These are phyloP conservation scores for Iris pallida DNA, from an alignment of 116 monocot species.

Conservation along the genomic window DNA sequence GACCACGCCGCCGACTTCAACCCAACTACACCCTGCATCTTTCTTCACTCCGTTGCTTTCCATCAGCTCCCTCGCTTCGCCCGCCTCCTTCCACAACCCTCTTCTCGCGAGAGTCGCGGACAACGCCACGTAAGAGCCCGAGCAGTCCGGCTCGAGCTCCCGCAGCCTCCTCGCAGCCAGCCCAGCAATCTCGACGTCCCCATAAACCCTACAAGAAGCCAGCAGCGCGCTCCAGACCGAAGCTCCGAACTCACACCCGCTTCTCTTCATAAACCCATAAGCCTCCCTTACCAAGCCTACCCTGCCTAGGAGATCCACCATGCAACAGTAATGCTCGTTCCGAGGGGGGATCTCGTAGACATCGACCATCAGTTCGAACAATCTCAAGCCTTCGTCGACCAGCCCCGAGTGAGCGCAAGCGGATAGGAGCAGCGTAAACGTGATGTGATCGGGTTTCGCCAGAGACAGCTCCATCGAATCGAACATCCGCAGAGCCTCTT, in stretches of 20 bases:
- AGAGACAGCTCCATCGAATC: constrained; percentile 6
- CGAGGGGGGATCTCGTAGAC: constrained; percentile 19
- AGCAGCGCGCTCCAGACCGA: constrained; percentile 50
- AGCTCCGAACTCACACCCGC: background rate
- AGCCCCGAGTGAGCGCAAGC: constrained; percentile 66
- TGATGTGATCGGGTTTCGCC: constrained; percentile 37
- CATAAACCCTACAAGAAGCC: constrained; percentile 34
- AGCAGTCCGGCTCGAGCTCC: constrained; percentile 41
- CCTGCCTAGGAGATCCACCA: constrained; percentile 58
- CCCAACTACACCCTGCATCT: constrained; percentile 53
- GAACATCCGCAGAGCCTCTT: constrained; percentile 22
- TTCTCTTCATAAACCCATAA: constrained; percentile 31
- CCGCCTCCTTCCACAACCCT: constrained; percentile 29
- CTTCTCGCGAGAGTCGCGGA: constrained; percentile 21
- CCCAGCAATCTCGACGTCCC: constrained; percentile 33
- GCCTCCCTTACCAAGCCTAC: constrained; percentile 39
- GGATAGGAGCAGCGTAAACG: constrained; percentile 54
- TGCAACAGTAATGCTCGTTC: constrained; percentile 55
- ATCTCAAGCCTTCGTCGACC: constrained; percentile 31
- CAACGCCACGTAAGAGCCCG: constrained; percentile 43
- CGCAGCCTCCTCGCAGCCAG: constrained; percentile 35
- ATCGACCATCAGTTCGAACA: constrained; percentile 37
- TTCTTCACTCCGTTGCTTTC: constrained; percentile 30
- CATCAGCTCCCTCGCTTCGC: constrained; percentile 37
- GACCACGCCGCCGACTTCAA: constrained; percentile 32